Evolutionary conservation across 2,329 filamentous ascomycete genomes (phyloP), one percentile per base, ranked within the genome.

Genomic region (Fusarium dlaminii): DNA sequence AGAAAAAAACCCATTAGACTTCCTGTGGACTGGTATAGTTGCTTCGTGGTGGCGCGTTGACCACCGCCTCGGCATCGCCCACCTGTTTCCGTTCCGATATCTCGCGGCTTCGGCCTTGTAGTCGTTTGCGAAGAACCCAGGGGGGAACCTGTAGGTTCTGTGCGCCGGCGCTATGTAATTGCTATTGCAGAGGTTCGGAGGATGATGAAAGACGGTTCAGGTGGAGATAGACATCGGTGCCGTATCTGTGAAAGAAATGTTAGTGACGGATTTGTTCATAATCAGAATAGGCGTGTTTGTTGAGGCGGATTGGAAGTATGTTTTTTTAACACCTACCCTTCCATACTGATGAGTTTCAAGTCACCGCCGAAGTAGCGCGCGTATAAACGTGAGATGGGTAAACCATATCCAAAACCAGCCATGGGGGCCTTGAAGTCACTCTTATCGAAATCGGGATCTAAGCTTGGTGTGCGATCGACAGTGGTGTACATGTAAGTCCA

Each of bases 401-500:
- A 82, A 22, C 96, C 96, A 80, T 99, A 99, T n/a, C 96, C 96
- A 80, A 98, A 99, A 5, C 96, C 96, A 71, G 96, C 96, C 96
- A 99, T 98, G 4, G 96, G 96, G 18, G 96, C 96, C 84, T 99
- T 98, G 87, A 99, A 99, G 83, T 99, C 96, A 84, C 92, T 98
- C 86, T 98, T 97, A 84, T 99, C 96, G 82, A 98, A 99, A 82
- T 98, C 96, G 2, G 96, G 96, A 80, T 99, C 96, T 72, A 99
- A 86, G 80, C 92, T 97, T 20, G 96, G 96, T 29, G 96, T 98
- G 77, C 95, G 91, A 82, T 98, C 96, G 74, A 99, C 96, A 5
- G 96, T 99, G 40, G 96, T 99, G 83, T 99, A 99, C 96, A 98
- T 99, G 83, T 99, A 99, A 18, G 96, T 99, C 96, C 96, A 99